Percentiles rank a stretch among this genome's conserved stretches.
phyloP scores from a whole-genome alignment of 2,329 filamentous ascomycete species.

The Grosmannia penicillata region DNA sequence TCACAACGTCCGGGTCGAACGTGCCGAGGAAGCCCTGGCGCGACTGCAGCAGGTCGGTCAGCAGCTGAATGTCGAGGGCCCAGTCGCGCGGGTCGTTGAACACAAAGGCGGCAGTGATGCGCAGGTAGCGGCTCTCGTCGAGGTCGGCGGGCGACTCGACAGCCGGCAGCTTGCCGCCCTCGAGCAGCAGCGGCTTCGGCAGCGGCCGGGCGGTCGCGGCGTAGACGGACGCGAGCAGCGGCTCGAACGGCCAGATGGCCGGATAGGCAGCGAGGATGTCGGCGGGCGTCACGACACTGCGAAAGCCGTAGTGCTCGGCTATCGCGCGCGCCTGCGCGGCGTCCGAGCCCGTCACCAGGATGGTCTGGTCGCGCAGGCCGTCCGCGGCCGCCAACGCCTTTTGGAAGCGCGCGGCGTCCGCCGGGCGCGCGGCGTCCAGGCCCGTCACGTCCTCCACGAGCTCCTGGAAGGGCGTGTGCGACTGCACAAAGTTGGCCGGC shows the following conservation, averaged over 20 bases:
- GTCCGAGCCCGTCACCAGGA: slow-evolving; percentile 60
- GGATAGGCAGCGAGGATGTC: slow-evolving; percentile 67
- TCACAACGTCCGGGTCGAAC: slow-evolving; percentile 32
- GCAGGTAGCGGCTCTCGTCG: slow-evolving; percentile 6
- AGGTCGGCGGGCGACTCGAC: background rate
- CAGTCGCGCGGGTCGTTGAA: slow-evolving; percentile 96
- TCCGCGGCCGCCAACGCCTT: slow-evolving; percentile 15
- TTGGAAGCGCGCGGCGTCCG: background rate
- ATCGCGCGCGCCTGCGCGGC: slow-evolving; percentile 54
- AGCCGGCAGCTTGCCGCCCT: slow-evolving; percentile 20
- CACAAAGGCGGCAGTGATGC: slow-evolving; percentile 76
- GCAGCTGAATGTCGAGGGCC: slow-evolving; percentile 77
- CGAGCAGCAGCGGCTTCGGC: slow-evolving; percentile 28
- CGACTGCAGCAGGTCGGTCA: slow-evolving; percentile 72
- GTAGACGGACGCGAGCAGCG: slow-evolving; percentile 49
- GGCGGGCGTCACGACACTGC: slow-evolving; percentile 67
- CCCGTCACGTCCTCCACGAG: slow-evolving; percentile 23
- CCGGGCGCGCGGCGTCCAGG: slow-evolving; percentile 1
- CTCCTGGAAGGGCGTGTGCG: slow-evolving; percentile 77
- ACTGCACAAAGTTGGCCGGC: slow-evolving; percentile 65
- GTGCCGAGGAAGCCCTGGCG: slow-evolving; percentile 69
- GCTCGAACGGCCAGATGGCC: slow-evolving; percentile 70
- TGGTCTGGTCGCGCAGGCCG: slow-evolving; percentile 44
- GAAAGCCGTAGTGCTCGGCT: slow-evolving; percentile 66
- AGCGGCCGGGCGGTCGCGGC: slow-evolving; percentile 39